Evolutionary conservation across 164 flowering plant species (phyloP).

Genomic region (Litsea cubeba): DNA sequence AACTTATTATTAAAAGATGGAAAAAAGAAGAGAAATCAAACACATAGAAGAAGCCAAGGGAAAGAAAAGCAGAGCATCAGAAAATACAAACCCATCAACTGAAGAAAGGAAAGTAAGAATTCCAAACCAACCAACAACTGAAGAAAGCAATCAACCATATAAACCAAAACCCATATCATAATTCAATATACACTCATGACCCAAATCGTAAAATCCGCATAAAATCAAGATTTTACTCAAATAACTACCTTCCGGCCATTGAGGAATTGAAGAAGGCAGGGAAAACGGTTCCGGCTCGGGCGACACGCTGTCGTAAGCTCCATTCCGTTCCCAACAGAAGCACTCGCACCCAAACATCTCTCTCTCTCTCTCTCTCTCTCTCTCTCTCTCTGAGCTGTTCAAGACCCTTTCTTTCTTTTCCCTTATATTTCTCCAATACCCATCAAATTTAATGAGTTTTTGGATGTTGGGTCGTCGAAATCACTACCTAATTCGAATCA

Average conservation of each 20-base stretch:
- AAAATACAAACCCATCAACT: not conserved
- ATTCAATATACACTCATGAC: not conserved
- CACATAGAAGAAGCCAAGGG: not conserved
- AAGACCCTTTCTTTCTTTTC: constrained; percentile 2
- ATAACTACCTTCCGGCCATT: constrained; percentile 72
- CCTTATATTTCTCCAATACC: not conserved
- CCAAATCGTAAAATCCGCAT: not conserved
- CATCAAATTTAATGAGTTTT: constrained; percentile 2
- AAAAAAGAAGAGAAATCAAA: no score
- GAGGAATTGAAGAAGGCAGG: constrained; percentile 62
- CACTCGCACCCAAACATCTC: constrained; percentile 54
- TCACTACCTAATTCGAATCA: not conserved
- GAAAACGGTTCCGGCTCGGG: constrained; percentile 47
- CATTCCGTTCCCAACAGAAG: constrained; percentile 52
- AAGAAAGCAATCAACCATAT: not conserved
- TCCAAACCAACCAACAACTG: not conserved
- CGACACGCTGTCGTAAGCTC: constrained; percentile 18
- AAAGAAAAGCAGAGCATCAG: no score
- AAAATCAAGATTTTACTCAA: not conserved
- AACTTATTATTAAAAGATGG: not conserved
- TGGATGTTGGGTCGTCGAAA: not conserved
- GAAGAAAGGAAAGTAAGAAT: no score
- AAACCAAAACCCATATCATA: not conserved
- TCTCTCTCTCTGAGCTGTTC: constrained; percentile 3
- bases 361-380: no score